These are phyloP conservation scores for Hirschfeldia incana DNA, from an alignment of 345 rosid species.

Conservation along the genomic window DNA sequence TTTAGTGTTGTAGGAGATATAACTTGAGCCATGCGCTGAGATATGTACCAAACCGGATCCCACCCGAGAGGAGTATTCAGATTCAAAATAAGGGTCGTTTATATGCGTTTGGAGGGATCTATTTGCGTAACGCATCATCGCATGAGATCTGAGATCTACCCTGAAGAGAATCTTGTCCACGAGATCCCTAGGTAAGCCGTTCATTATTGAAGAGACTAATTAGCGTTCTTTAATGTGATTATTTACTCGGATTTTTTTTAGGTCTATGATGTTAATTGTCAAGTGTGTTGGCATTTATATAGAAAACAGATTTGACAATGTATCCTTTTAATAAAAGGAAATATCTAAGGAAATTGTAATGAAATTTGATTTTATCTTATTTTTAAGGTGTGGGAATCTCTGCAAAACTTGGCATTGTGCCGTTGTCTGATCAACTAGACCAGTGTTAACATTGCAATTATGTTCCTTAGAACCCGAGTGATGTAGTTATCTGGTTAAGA, in stretches of 20 bases:
- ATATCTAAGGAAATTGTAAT: not conserved
- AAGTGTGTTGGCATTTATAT: no score
- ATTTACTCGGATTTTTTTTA: not conserved
- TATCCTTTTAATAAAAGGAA: not conserved
- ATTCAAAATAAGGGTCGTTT: not conserved
- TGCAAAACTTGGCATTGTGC: not conserved
- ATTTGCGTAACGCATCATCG: not conserved
- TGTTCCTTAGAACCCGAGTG: not conserved
- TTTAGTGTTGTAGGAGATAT: not conserved
- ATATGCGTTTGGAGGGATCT: not conserved
- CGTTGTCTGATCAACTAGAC: not conserved
- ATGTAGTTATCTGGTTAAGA: not conserved
- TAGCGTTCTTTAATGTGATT: not conserved
- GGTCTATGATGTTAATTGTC: not conserved
- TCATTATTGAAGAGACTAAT: not conserved
- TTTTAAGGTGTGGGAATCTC: no score
- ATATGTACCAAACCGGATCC: not conserved
- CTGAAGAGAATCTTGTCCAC: slow-evolving; percentile 7
- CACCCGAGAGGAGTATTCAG: not conserved
- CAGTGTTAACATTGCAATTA: not conserved
- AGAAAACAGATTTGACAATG: not conserved
- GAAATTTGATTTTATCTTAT: not conserved
- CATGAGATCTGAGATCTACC: not conserved
- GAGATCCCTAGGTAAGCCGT: not conserved
- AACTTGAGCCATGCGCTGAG: not conserved